Evolutionary conservation across 2,329 filamentous ascomycete species (phyloP).

Genomic region (Ramichloridium luteum): DNA sequence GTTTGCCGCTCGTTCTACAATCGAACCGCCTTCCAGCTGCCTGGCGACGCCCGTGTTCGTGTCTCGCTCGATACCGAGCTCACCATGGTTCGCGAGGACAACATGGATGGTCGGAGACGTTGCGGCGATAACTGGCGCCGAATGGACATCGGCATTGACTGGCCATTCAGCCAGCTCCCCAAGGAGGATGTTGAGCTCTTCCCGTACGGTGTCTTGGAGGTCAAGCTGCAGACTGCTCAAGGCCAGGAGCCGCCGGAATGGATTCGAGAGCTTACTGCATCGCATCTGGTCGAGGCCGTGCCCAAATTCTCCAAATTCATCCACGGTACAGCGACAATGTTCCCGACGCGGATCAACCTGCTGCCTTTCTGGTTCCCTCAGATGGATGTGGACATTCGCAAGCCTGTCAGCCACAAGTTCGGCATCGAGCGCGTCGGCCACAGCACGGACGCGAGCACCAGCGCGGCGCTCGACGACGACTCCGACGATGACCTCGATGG

Average conservation of each 20-base stretch:
- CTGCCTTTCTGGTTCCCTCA: constrained; percentile 97
- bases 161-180: constrained; percentile 79
- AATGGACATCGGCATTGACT: constrained; percentile 96
- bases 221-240: constrained; percentile 92
- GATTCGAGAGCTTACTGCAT: constrained; percentile 86
- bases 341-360: constrained; percentile 76
- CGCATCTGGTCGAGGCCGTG: constrained; percentile 94
- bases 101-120: constrained; percentile 65
- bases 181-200: constrained; percentile 78
- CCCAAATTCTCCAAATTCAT: constrained; percentile 99
- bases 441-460: constrained; percentile 63
- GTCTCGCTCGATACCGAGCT: constrained; percentile 95
- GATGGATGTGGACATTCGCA: constrained; percentile 95
- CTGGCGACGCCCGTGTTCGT: constrained; percentile 87
- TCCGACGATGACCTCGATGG: constrained; percentile 57
- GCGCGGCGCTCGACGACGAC: constrained; percentile 64
- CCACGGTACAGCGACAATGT: constrained; percentile 78
- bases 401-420: constrained; percentile 77
- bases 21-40: constrained; percentile 92
- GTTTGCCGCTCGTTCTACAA: constrained; percentile 97
- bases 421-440: constrained; percentile 73
- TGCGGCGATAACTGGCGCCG: constrained; percentile 86
- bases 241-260: constrained; percentile 93
- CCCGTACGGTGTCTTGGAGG: constrained; percentile 90
- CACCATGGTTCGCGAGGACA: constrained; percentile 90